Evolutionary conservation across 2,329 filamentous ascomycete genomes (phyloP).

Genomic region (Mariannaea sp.): DNA sequence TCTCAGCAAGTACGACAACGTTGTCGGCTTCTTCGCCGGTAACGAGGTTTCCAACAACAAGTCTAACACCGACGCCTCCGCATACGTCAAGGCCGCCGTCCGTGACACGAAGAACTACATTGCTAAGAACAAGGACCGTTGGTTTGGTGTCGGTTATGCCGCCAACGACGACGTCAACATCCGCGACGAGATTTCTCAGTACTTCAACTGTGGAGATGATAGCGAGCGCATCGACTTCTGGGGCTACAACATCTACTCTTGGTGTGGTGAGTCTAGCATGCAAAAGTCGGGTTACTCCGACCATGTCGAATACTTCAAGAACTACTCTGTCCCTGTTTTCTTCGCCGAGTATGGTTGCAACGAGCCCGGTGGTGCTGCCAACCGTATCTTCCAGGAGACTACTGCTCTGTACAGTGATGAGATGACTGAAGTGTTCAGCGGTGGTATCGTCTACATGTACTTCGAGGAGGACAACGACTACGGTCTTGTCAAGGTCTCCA

Average conservation of each 20-base stretch:
- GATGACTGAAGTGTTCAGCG: constrained; percentile 89
- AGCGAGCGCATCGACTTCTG: constrained; percentile 85
- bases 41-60: constrained; percentile 93
- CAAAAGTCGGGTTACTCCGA: constrained; percentile 76
- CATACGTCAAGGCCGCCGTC: constrained; percentile 96
- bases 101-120: constrained; percentile 97
- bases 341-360: constrained; percentile 99
- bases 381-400: constrained; percentile 85
- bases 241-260: constrained; percentile 99
- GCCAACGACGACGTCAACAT: constrained; percentile 90
- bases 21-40: constrained; percentile 96
- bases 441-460: constrained; percentile 99
- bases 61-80: constrained; percentile 88
- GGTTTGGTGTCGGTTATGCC: constrained; percentile 90
- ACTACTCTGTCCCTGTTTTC: constrained; percentile 94
- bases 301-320: constrained; percentile 82
- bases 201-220: constrained; percentile 86
- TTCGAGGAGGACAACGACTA: constrained; percentile 91
- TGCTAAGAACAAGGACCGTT: constrained; percentile 75
- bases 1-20: constrained; percentile 83
- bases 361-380: constrained; percentile 59
- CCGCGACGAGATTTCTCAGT: constrained; percentile 80
- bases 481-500: constrained; percentile 71
- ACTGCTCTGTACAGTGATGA: constrained; percentile 75
- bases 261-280: constrained; percentile 88